These are phyloP conservation scores for Tritrichomonas foetus DNA, from an alignment of 208 protist species.

Conservation along the genomic window DNA sequence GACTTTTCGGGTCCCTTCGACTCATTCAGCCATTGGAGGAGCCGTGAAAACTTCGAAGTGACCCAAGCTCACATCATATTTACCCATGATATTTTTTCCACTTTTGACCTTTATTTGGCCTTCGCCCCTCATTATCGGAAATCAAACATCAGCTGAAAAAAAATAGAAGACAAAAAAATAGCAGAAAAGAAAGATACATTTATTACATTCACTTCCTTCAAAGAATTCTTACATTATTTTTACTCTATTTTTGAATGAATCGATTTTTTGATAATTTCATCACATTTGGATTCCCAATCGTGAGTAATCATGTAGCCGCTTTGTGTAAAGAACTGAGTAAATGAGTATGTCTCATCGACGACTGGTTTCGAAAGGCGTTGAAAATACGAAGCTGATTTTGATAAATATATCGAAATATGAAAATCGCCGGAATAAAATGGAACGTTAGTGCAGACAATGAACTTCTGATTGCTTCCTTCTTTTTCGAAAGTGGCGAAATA, in stretches of 20 bases:
- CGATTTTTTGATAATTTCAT: neutral
- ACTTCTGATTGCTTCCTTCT: neutral
- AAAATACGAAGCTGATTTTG: neutral
- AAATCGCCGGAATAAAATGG: conserved; percentile 7
- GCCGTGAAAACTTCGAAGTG: too few relatives aligned
- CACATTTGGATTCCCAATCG: neutral
- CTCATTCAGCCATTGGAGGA: too few relatives aligned
- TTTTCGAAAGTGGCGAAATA: neutral
- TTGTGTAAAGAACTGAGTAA: neutral
- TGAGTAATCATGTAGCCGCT: neutral
- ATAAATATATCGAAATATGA: neutral
- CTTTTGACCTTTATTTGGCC: too few relatives aligned
- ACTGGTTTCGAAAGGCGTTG: neutral
- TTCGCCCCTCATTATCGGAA: too few relatives aligned
- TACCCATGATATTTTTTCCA: too few relatives aligned
- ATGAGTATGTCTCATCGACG: neutral
- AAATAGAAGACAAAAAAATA: too few relatives aligned
- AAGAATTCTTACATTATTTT: too few relatives aligned
- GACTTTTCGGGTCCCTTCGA: too few relatives aligned
- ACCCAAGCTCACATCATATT: too few relatives aligned
- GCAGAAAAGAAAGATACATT: too few relatives aligned
- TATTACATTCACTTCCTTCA: too few relatives aligned
- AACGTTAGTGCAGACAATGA: neutral
- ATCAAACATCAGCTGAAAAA: too few relatives aligned
- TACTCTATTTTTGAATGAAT: neutral